These are phyloP conservation scores for Colletotrichum sojae DNA, from an alignment of 2,329 filamentous ascomycete species.

Conservation along the genomic window DNA sequence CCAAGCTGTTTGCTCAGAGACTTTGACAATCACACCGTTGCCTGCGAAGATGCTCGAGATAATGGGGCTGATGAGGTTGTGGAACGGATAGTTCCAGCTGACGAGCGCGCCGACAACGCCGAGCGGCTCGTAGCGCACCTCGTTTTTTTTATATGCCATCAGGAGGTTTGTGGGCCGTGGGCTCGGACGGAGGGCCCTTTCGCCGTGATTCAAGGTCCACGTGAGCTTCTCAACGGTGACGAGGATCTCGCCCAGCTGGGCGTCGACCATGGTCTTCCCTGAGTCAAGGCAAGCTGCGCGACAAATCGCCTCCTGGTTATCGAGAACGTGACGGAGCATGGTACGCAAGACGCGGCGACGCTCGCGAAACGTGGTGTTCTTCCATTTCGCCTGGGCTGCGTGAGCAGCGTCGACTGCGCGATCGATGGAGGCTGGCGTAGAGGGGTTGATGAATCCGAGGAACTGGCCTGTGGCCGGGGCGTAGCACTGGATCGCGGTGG, in stretches of 20 bases:
- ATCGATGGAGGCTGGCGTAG: conserved; percentile 84
- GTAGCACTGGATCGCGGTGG: conserved; percentile 84
- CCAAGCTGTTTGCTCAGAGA: conserved; percentile 96
- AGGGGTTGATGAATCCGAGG: conserved; percentile 84
- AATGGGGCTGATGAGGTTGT: conserved; percentile 92
- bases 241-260: conserved; percentile 92
- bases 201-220: conserved; percentile 94
- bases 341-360: conserved; percentile 85
- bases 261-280: conserved; percentile 96
- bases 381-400: conserved; percentile 83
- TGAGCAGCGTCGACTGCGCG: conserved; percentile 80
- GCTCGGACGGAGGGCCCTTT: conserved; percentile 81
- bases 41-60: conserved; percentile 93
- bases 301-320: conserved; percentile 91
- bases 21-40: conserved; percentile 93
- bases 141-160: conserved; percentile 96
- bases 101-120: conserved; percentile 94
- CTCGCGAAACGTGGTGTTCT: conserved; percentile 81
- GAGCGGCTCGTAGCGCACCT: conserved; percentile 90
- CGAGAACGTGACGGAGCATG: conserved; percentile 85
- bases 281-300: conserved; percentile 90
- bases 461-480: conserved; percentile 90
- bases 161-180: conserved; percentile 88
- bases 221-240: conserved; percentile 94
- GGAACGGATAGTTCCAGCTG: conserved; percentile 97